Evolutionary conservation across 805 yeast species (phyloP).

Genomic region (Diddensiella caesifluorescens): DNA sequence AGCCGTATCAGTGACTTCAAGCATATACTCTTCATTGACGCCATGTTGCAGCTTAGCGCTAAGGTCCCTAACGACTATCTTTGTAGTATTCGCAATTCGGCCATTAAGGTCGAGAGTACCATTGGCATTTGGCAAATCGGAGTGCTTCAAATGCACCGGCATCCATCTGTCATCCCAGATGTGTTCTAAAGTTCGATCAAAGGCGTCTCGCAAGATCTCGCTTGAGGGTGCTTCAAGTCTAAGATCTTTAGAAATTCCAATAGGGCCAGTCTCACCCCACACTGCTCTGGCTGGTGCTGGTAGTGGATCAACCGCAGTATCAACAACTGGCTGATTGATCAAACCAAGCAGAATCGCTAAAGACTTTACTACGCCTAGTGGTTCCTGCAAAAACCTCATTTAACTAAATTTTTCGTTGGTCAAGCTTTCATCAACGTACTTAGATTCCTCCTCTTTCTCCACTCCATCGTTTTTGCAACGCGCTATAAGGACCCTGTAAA

Average conservation of each 20-base stretch:
- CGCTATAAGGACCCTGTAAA: too few species aligned
- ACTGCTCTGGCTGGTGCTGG: constrained; percentile 19
- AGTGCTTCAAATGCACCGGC: background rate
- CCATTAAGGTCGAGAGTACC: background rate
- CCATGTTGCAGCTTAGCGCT: constrained; percentile 34
- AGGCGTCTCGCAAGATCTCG: background rate
- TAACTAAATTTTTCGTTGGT: too few species aligned
- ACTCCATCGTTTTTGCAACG: too few species aligned
- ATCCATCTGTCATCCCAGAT: background rate
- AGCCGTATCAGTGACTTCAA: constrained; percentile 21
- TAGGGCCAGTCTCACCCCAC: constrained; percentile 18
- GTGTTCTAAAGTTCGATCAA: background rate
- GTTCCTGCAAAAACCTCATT: too few species aligned
- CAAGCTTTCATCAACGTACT: too few species aligned
- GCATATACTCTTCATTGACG: constrained; percentile 36
- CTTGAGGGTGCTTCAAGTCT: background rate
- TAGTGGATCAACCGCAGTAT: constrained; percentile 18
- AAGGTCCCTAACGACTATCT: constrained; percentile 23
- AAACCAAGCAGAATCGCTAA: too few species aligned
- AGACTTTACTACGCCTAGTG: too few species aligned
- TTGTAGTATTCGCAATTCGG: constrained; percentile 1
- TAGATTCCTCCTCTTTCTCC: too few species aligned
- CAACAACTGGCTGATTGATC: too few species aligned
- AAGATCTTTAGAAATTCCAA: background rate
- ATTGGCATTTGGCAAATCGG: background rate